These are phyloP conservation scores for Rhizopogon sp. DNA, from an alignment of 768 basidiomycete genomes.

Conservation along the genomic window DNA sequence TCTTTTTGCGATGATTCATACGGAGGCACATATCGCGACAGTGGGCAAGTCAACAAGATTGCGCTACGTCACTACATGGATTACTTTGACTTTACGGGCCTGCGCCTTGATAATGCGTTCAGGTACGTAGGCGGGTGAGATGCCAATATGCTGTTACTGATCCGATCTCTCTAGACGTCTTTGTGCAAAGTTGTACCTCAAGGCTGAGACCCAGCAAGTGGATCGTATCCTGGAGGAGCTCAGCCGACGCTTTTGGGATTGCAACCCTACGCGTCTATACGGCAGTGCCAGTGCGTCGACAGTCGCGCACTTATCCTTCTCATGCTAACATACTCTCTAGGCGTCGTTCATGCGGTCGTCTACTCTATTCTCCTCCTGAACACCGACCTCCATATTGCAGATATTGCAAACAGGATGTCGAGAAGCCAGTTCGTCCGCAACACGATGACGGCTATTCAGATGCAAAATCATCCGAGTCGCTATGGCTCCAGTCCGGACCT, in stretches of 20 bases:
- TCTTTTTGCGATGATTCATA: slow-evolving; percentile 1
- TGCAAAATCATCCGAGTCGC: slow-evolving; percentile 58
- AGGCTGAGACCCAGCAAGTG: slow-evolving; percentile 96
- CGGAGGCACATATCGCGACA: slow-evolving; percentile 24
- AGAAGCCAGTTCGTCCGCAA: slow-evolving; percentile 88
- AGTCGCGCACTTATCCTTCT: neutral
- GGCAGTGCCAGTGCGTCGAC: slow-evolving; percentile 72
- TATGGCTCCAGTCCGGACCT: slow-evolving; percentile 58
- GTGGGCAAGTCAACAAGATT: slow-evolving; percentile 69
- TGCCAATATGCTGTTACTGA: neutral
- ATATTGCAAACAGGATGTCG: slow-evolving; percentile 86
- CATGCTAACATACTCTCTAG: slow-evolving; percentile 32
- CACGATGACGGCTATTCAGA: slow-evolving; percentile 82
- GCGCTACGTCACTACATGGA: slow-evolving; percentile 80
- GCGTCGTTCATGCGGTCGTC: slow-evolving; percentile 90
- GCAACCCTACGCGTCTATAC: slow-evolving; percentile 77
- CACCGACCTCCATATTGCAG: slow-evolving; percentile 96
- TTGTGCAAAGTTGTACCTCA: slow-evolving; percentile 88
- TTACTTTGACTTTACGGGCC: slow-evolving; percentile 79
- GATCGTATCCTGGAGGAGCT: slow-evolving; percentile 95
- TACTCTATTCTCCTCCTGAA: slow-evolving; percentile 93
- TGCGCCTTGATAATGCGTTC: slow-evolving; percentile 87
- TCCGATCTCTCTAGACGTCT: slow-evolving; percentile 49
- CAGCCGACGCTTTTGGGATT: slow-evolving; percentile 85
- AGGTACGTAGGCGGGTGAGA: slow-evolving; percentile 42